Evolutionary conservation across 2,329 filamentous ascomycete genomes (phyloP), one percentile per base, ranked within the genome.

Genomic region (Karstenula rhodostoma): DNA sequence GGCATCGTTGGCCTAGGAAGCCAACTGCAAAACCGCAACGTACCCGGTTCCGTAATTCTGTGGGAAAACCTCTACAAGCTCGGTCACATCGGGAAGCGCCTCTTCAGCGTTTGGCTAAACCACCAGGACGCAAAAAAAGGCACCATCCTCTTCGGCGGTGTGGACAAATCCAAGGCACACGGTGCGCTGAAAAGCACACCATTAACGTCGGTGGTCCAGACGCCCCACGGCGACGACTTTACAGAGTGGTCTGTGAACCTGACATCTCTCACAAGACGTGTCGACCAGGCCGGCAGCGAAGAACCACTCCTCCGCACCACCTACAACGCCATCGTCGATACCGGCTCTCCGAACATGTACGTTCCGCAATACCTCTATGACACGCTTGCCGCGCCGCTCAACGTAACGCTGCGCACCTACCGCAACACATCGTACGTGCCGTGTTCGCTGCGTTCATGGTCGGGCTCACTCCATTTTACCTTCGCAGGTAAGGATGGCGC

Each of bases 261-360:
- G 15, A 58, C 44, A 3, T 58, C 58, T 19, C 42, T 58, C 1
- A 7, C 35, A 2, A 59, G 40, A 10, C 43, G 23, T 6, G 44
- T 35, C 35, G 22, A 19, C 15, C 23, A 53, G 10, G 43, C 44
- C 6, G 46, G 57, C 4, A 12, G 32, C 37, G 46, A 47, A 43
- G 51, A 59, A 29, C 13, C 33, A 5, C 13, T 60, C n/a, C 55
- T 23, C 9, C 46, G 44, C 12, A 58, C 56, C 6, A 61, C 25
- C 5, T 33, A 61, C 2, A 47, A 44, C 17, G 44, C 51, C 9
- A 43, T 47, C 22, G 37, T 66, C 46, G 66, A 68, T 46, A 61
- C 61, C 3, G 66, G 58, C 9, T 57, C 58, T 25, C 66, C 64
- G 4, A 65, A 66, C 37, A 64, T 68, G 60, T 68, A 68, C 42